Evolutionary conservation across 768 basidiomycete species (phyloP), one percentile per base, ranked within the genome.

Genomic region (Melanogaster broomeanus): DNA sequence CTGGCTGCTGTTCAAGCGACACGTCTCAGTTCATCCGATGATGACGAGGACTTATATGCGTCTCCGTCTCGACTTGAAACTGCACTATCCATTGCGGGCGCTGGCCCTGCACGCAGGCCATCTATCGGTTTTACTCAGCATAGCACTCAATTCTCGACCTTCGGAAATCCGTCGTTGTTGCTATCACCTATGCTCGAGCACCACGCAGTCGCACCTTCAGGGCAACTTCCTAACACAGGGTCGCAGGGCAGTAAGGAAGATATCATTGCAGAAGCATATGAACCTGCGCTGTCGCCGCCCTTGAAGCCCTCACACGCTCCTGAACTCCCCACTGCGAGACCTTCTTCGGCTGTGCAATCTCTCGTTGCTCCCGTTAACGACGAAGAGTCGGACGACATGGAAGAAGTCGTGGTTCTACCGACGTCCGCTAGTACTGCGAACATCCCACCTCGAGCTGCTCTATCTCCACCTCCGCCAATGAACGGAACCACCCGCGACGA

Each of bases 31-130:
- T n/a, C 46, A 18, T 39, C 60, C 25, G 55, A 64, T 40, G 70
- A 72, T 13, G 75, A 76, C 30, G 76, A 80, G 8, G 79, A 83
- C 44, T 66, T 81, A 18, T 76, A 77, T 21, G 69, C 77, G 28
- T 77, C 78, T 3, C 83, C 78, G 1, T 75, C 76, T 19, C 76
- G 84, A 18, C 68, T 89, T n/a, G 84, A 84, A 58, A 86, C 85
- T 2, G 83, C 79, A 1, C 66, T 90, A 25, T 77, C 86, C 10
- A 82, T 90, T 38, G 88, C 81, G 16, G 84, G 84, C 46, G 77
- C 85, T 8, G 76, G 76, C 6, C 73, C 75, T 13, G 65, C 68
- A 10, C 66, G 58, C 41, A 61, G 34, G 25, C 24, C 51, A 10
- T 48, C 62, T 1, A 57, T 57, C 37, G 48, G 22, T 27, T 50